Evolutionary conservation across 2,329 filamentous ascomycete species (phyloP), one percentile per base, ranked within the genome.

Genomic region (Exophiala calicioides): DNA sequence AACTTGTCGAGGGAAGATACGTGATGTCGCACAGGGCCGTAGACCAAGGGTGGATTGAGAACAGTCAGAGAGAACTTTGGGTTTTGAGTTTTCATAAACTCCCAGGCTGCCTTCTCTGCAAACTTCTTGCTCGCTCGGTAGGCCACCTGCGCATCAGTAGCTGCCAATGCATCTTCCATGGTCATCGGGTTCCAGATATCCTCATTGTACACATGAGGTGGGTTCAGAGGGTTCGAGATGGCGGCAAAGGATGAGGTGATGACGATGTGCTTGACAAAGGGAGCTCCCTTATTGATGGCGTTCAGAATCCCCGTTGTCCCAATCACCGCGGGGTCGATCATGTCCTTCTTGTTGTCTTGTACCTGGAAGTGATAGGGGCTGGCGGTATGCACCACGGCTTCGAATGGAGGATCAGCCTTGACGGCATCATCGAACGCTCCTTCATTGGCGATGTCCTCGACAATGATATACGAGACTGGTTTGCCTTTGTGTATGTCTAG

Each of bases 321-420:
- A 55, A 81, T 81, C 53, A 83, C 69, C 3, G 81, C 81, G 10
- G 79, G 78, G 54, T 80, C 76, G 20, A 80, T 65, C 9, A 80
- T 62, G 44, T 70, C 69, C 58, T 82, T 79, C 58, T 89, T 73
- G 20, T 84, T 79, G 57, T 82, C 76, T 19, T 86, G 81, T 41
- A 91, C 80, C 21, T 84, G 84, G 62, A 82, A 78, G 58, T 86
- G 82, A 69, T 86, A 90, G 0, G 87, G 86, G 0, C 79, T 83
- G 2, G 85, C 85, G 3, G 84, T 87, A 64, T 88, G 84, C 41
- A 89, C 75, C 34, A 91, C 85, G 36, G 78, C 82, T 58, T 87
- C 82, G 53, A 91, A 86, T 0, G 81, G 78, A 0, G 67, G 65
- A 1, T 68, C 56, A 2, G 67, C 65, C 46, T 60, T 57, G 38